phyloP scores from a whole-genome alignment of 2,329 filamentous ascomycete genomes.

The Curvularia hawaiiensis region DNA sequence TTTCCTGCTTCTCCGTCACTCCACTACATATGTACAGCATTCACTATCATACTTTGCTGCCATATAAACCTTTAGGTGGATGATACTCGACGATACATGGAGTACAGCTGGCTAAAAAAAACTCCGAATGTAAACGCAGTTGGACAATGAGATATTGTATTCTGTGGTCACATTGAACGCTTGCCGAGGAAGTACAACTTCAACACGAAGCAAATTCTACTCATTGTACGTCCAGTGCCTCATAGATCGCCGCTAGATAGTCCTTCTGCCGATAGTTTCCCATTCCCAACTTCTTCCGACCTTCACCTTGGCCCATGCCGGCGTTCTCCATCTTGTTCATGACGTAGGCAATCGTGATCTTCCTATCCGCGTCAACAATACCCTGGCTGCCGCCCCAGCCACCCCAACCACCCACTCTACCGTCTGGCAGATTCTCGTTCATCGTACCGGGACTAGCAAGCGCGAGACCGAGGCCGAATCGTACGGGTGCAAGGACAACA shows the following conservation, averaged over 20 bases:
- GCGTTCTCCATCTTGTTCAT: conserved; percentile 29
- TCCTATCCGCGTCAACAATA: conserved; percentile 21
- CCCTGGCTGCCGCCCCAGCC: conserved; percentile 26
- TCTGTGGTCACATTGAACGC: not conserved
- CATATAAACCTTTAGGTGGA: too few relatives aligned
- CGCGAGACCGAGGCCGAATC: conserved; percentile 21
- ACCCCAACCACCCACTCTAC: conserved; percentile 22
- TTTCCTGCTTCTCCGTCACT: too few relatives aligned
- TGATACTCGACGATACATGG: too few relatives aligned
- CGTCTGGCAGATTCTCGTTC: conserved; percentile 18
- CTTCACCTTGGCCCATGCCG: not conserved
- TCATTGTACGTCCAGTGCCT: conserved; percentile 11
- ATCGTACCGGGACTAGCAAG: conserved; percentile 5
- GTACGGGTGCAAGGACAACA: conserved; percentile 4
- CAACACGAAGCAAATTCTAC: not conserved
- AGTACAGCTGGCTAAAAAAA: too few relatives aligned
- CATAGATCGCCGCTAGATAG: conserved; percentile 19
- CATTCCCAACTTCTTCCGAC: conserved; percentile 3
- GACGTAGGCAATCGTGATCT: conserved; percentile 22
- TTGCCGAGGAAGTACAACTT: not conserved
- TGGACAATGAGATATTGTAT: not conserved
- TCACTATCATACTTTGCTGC: too few relatives aligned
- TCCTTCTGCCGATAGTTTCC: conserved; percentile 12
- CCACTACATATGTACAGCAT: too few relatives aligned
- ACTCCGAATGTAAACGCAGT: too few relatives aligned